Conservation (phyloP, 2,329 filamentous ascomycete species). For the Nemania sp. region DNA sequence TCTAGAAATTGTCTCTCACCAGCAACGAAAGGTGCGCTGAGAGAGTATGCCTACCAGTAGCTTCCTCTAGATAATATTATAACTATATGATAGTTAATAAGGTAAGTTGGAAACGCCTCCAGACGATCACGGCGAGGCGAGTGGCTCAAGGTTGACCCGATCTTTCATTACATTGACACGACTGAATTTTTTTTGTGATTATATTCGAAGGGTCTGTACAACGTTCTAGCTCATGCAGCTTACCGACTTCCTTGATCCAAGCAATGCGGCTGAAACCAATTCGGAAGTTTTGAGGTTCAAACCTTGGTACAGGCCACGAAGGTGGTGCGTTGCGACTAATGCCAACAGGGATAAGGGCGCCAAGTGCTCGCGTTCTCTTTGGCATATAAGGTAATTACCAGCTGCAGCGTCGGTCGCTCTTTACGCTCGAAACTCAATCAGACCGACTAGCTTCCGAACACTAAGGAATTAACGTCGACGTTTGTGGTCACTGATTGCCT, state of each 20-base stretch:
- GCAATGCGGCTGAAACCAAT: background rate
- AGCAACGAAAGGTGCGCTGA: no score
- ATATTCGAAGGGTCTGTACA: background rate
- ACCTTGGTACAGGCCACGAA: background rate
- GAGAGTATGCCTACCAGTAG: no score
- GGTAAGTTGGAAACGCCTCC: no score
- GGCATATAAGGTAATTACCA: no score
- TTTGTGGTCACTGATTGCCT: no score
- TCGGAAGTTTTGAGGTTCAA: background rate
- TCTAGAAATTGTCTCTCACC: no score
- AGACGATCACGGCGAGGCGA: background rate
- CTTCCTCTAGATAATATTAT: no score
- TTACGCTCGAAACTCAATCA: no score
- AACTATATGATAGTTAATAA: no score
- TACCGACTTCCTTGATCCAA: background rate
- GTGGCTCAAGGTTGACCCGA: background rate
- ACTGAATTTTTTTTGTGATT: background rate
- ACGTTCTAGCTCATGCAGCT: background rate
- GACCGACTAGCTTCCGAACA: no score
- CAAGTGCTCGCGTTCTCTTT: background rate
- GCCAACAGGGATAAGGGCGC: background rate
- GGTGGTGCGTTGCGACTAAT: background rate
- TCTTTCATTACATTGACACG: background rate
- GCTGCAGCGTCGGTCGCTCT: no score
- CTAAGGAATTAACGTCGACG: no score